Base-by-base conservation (phyloP, 768 basidiomycete species). In the Cyathus striatus region DNA sequence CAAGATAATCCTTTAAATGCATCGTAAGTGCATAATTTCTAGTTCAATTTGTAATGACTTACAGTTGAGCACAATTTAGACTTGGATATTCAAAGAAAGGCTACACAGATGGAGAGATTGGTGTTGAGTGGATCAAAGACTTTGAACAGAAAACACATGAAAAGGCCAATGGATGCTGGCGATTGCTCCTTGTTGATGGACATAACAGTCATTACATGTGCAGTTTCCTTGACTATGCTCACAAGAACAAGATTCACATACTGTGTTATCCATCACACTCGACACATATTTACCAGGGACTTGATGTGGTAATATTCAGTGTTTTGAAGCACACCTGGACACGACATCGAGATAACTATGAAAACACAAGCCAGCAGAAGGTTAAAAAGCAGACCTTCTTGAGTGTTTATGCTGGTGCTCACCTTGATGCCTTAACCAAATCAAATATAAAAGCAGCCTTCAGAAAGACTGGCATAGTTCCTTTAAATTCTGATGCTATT, bases 171-270 rank as follows among this genome's bases (percentile, higher is more conserved):
- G 27, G 27, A 9, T 23, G 48, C 14, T 23, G 46, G 6, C 49
- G 60, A 1, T 35, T 68, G 6, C 58, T 71, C 10, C 42, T 69
- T 13, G 56, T 69, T 12, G 64, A 71, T 56, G 63, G 69, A 9
- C 66, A 70, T 45, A 60, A 54, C 39, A 67, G 65, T 6, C 62
- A 67, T 46, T 57, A 50, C 27, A 59, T 58, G 10, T 33, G 42
- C 13, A 46, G 34, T 5, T 60, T 66, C 45, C 52, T 67, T 1
- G 26, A 49, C 4, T 61, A 58, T 56, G 58, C 60, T 3, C 26
- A 32, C 22, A 41, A 44, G 21, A 41, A 62, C 40, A 48, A 52
- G 5, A 65, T 65, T 25, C 36, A 43, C 32, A 49, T 64, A 6
- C 30, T 65, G 2, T 57, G 53, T 44, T 61, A 60, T 46, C 61